These are phyloP conservation scores for Xylaria sp. DNA, from an alignment of 2,329 filamentous ascomycete genomes.

Conservation along the genomic window DNA sequence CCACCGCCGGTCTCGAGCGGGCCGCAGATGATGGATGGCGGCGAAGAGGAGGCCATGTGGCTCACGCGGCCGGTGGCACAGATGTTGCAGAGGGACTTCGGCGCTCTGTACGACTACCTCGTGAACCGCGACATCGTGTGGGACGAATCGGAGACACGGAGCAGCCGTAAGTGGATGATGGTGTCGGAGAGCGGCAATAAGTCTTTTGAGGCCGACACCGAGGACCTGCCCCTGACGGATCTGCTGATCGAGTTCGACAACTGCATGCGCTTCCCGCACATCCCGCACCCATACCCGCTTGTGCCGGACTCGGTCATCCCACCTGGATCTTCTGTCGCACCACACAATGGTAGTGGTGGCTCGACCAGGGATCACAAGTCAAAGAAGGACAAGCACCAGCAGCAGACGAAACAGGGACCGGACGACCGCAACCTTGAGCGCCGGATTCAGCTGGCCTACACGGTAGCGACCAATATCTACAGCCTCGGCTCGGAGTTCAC, in stretches of 20 bases:
- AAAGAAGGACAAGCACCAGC: constrained; percentile 48
- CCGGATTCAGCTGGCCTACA: constrained; percentile 67
- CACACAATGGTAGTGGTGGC: constrained; percentile 9
- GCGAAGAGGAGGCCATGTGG: constrained; percentile 62
- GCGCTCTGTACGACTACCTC: constrained; percentile 75
- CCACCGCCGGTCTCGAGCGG: constrained; percentile 58
- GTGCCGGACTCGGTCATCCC: constrained; percentile 65
- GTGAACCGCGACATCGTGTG: constrained; percentile 75
- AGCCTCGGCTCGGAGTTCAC: constrained; percentile 64
- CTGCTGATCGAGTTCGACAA: constrained; percentile 75
- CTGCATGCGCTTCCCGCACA: constrained; percentile 70
- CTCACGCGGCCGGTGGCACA: constrained; percentile 68
- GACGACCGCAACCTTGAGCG: constrained; percentile 55
- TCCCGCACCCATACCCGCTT: constrained; percentile 74
- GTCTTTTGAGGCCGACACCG: constrained; percentile 61
- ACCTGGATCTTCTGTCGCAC: constrained; percentile 18
- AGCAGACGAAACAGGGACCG: constrained; percentile 29
- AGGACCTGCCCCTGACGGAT: constrained; percentile 72
- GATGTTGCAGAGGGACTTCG: constrained; percentile 73
- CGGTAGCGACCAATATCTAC: constrained; percentile 69
- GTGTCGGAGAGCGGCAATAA: constrained; percentile 59
- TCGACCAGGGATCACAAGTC: constrained; percentile 42
- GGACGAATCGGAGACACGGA: constrained; percentile 70
- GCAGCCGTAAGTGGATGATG: constrained; percentile 74
- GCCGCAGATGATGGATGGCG: constrained; percentile 48